Conservation (phyloP, 2,329 filamentous ascomycete genomes). For the Colletotrichum falcatum region DNA sequence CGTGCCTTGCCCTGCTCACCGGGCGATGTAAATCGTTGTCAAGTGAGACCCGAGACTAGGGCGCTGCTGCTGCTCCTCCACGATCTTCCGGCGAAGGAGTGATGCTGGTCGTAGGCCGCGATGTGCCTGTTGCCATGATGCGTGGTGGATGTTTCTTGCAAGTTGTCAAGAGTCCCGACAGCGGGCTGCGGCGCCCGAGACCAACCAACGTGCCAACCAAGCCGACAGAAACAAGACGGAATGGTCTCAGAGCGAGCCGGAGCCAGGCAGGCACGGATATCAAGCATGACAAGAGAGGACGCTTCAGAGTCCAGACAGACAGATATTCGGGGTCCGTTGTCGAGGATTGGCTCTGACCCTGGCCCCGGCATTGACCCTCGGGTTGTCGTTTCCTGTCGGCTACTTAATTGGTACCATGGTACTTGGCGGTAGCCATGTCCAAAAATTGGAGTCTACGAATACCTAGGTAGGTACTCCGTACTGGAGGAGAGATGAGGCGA, state of each 20-base stretch:
- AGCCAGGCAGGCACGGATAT: neutral
- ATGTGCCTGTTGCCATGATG: neutral
- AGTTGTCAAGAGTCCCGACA: neutral
- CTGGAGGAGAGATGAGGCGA: conserved; percentile 4
- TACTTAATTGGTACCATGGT: neutral
- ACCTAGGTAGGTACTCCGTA: no score
- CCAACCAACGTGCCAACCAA: no score
- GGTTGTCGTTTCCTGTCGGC: conserved; percentile 25
- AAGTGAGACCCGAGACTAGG: conserved; percentile 32
- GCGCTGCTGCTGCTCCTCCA: conserved; percentile 14
- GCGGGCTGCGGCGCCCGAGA: neutral
- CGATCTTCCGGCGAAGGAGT: conserved; percentile 18
- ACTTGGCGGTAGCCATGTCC: neutral
- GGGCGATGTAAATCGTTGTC: conserved; percentile 26
- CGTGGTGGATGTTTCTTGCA: neutral
- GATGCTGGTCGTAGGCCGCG: conserved; percentile 14
- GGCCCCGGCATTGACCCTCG: conserved; percentile 30
- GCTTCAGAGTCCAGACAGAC: neutral
- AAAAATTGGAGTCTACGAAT: neutral
- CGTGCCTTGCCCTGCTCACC: conserved; percentile 33
- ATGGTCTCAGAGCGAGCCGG: conserved; percentile 19
- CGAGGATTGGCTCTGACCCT: conserved; percentile 33
- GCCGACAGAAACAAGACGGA: conserved; percentile 10
- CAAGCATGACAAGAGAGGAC: neutral
- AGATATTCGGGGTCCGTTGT: conserved; percentile 13